Evolutionary conservation across 2,329 filamentous ascomycete genomes (phyloP).

Genomic region (Clarireedia hainanense): DNA sequence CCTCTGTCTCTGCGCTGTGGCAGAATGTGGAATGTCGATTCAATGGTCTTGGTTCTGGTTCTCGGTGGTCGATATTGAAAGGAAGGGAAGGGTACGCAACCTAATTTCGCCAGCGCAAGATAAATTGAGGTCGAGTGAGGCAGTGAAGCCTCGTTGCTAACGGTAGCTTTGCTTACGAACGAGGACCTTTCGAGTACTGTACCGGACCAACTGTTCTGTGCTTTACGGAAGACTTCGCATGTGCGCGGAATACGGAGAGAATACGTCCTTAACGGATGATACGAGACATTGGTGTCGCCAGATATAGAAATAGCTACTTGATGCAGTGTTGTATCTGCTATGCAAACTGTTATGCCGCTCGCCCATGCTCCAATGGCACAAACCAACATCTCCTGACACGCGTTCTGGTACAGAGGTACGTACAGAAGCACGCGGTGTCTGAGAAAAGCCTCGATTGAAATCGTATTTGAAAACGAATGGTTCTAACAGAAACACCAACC

Average conservation of each 20-base stretch:
- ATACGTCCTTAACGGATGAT: too few species aligned
- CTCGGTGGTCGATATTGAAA: neutral
- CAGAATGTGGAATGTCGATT: neutral
- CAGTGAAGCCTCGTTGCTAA: neutral
- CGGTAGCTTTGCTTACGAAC: too few species aligned
- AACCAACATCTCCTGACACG: neutral
- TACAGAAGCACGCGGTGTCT: too few species aligned
- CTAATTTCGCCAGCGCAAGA: neutral
- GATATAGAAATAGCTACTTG: too few species aligned
- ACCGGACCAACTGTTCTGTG: too few species aligned
- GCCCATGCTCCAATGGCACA: neutral
- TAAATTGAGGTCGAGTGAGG: neutral
- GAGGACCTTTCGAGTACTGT: too few species aligned
- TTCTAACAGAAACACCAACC: neutral
- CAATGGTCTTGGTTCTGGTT: neutral
- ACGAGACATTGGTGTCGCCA: too few species aligned
- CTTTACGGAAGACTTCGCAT: too few species aligned
- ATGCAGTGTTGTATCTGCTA: neutral
- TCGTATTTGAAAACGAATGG: too few species aligned
- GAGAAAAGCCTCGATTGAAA: too few species aligned
- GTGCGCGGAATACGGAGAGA: too few species aligned
- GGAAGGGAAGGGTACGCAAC: neutral
- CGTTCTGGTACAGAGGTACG: neutral
- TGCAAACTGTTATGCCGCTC: neutral
- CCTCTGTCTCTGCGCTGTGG: neutral